phyloP scores from a whole-genome alignment of 2,329 filamentous ascomycete genomes.

The Pseudocercospora cruenta region DNA sequence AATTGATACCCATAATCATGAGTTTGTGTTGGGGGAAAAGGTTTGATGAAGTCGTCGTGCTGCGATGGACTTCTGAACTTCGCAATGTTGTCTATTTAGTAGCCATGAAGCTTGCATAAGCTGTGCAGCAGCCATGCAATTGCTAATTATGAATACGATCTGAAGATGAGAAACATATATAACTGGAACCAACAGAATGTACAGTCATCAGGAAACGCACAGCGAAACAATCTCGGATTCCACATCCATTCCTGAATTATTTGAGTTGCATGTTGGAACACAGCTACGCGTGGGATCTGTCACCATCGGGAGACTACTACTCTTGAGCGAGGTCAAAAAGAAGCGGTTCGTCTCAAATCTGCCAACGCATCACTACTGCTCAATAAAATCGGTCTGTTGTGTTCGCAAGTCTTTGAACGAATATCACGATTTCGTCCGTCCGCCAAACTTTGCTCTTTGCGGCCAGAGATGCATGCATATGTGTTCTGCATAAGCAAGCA shows the following conservation, averaged over 20 bases:
- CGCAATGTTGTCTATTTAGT: not conserved
- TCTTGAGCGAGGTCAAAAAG: not conserved
- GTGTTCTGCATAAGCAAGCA: conserved; percentile 6
- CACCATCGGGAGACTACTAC: not conserved
- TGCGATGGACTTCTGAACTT: not conserved
- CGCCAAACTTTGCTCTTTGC: conserved; percentile 1
- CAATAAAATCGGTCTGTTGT: no score
- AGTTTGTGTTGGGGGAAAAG: not conserved
- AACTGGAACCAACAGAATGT: not conserved
- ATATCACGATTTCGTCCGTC: no score
- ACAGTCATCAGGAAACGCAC: not conserved
- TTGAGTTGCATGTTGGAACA: not conserved
- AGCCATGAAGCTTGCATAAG: not conserved
- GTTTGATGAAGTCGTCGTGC: not conserved
- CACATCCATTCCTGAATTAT: not conserved
- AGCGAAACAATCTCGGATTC: not conserved
- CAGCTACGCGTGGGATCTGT: not conserved
- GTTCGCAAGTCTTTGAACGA: not conserved
- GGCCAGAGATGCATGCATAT: conserved; percentile 1
- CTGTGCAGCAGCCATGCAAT: not conserved
- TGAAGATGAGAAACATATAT: not conserved
- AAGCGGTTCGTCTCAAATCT: not conserved
- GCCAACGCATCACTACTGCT: not conserved
- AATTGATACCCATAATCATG: not conserved
- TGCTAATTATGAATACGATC: not conserved